Conservation (phyloP, 495 filamentous ascomycete genomes). For the Penicillium parvum region DNA sequence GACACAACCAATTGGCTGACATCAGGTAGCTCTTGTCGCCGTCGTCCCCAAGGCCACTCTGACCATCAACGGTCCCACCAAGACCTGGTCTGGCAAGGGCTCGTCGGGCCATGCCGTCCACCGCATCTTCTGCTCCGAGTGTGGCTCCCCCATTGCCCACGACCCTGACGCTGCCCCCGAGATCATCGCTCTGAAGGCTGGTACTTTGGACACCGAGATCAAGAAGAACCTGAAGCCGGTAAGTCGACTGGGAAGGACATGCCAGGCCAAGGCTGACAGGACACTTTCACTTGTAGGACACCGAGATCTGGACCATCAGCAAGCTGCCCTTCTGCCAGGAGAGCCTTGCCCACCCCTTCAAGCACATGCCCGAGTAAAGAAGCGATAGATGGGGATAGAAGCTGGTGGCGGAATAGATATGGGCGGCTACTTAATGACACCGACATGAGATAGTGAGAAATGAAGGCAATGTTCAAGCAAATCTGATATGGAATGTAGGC, state of each 20-base stretch:
- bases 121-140: slow-evolving; percentile 65
- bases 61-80: slow-evolving; percentile 56
- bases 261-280: not conserved
- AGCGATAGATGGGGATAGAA: not conserved
- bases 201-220: slow-evolving; percentile 55
- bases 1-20: slow-evolving; percentile 1
- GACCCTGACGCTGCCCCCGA: slow-evolving; percentile 62
- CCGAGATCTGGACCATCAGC: slow-evolving; percentile 64
- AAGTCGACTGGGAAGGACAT: slow-evolving; percentile 3
- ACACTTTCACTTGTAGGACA: slow-evolving; percentile 39
- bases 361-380: slow-evolving; percentile 56
- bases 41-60: slow-evolving; percentile 61
- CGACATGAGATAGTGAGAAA: not conserved
- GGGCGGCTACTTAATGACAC: too few relatives aligned
- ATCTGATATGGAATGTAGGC: too few relatives aligned
- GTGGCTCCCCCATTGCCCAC: slow-evolving; percentile 65
- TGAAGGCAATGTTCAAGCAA: too few relatives aligned
- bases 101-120: slow-evolving; percentile 55
- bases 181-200: slow-evolving; percentile 67
- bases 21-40: slow-evolving; percentile 52
- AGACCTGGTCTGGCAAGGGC: slow-evolving; percentile 54
- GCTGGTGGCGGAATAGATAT: too few relatives aligned
- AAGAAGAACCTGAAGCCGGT: slow-evolving; percentile 67
- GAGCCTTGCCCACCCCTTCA: slow-evolving; percentile 54
- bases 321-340: slow-evolving; percentile 69